phyloP scores from a whole-genome alignment of 768 basidiomycete genomes.

The Coprinopsis strossmayeri region DNA sequence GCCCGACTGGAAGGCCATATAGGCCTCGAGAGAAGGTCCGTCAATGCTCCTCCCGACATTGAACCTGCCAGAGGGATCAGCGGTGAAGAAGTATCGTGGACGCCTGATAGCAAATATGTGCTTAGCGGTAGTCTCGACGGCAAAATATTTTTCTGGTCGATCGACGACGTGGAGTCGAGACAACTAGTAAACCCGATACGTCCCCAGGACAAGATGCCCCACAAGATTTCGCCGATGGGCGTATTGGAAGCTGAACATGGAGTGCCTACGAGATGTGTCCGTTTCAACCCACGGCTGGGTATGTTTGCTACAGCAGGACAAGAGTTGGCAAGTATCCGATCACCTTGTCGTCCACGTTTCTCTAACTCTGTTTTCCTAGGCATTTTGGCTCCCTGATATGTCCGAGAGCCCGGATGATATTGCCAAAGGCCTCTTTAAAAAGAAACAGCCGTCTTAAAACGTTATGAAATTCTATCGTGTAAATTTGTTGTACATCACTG shows the following conservation, averaged over 20 bases:
- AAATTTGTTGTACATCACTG: slow-evolving; percentile 4
- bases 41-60: slow-evolving; percentile 44
- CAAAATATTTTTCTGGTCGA: slow-evolving; percentile 82
- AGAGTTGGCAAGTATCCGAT: slow-evolving; percentile 56
- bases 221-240: slow-evolving; percentile 33
- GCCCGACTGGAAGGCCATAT: slow-evolving; percentile 81
- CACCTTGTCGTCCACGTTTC: neutral
- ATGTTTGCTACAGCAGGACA: slow-evolving; percentile 85
- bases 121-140: slow-evolving; percentile 84
- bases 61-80: slow-evolving; percentile 74
- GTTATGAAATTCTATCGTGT: slow-evolving; percentile 2
- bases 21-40: slow-evolving; percentile 71
- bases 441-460: slow-evolving; percentile 27
- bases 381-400: slow-evolving; percentile 50
- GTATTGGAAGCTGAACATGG: slow-evolving; percentile 67
- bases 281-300: slow-evolving; percentile 82
- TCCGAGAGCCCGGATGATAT: slow-evolving; percentile 64
- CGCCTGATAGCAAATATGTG: slow-evolving; percentile 88
- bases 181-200: slow-evolving; percentile 30
- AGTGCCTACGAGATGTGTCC: slow-evolving; percentile 79
- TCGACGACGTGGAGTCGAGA: slow-evolving; percentile 46
- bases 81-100: slow-evolving; percentile 93
- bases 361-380: slow-evolving; percentile 18
- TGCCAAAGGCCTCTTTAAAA: slow-evolving; percentile 63
- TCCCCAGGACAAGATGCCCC: slow-evolving; percentile 50